These are phyloP conservation scores for Ophiostoma pallidulum DNA, from an alignment of 2,329 filamentous ascomycete genomes.

Conservation along the genomic window DNA sequence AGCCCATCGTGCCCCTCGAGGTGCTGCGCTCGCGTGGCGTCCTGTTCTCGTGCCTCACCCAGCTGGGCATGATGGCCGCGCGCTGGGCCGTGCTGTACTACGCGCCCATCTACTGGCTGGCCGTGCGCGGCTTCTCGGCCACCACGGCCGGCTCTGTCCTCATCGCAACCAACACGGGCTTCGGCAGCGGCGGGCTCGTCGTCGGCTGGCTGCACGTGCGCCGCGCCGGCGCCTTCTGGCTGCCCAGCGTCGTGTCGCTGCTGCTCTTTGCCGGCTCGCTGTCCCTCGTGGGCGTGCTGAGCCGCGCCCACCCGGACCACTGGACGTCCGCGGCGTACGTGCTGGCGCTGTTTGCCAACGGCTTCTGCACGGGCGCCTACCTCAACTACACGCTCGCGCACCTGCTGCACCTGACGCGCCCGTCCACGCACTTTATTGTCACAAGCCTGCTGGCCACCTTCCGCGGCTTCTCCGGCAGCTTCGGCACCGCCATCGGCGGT, in stretches of 20 bases:
- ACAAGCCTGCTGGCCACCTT: conserved; percentile 71
- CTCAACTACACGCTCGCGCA: conserved; percentile 79
- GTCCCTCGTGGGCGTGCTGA: conserved; percentile 43
- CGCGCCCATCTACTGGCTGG: conserved; percentile 68
- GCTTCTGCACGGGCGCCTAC: conserved; percentile 60
- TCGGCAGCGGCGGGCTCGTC: conserved; percentile 62
- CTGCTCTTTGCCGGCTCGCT: conserved; percentile 43
- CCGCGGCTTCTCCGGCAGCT: conserved; percentile 70
- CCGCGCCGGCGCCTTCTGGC: conserved; percentile 63
- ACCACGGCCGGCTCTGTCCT: conserved; percentile 65
- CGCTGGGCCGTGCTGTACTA: conserved; percentile 78
- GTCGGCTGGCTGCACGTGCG: conserved; percentile 70
- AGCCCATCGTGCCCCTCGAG: conserved; percentile 66
- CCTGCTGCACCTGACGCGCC: conserved; percentile 59
- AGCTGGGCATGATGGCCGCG: conserved; percentile 69
- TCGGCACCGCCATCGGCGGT: conserved; percentile 70
- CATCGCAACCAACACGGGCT: conserved; percentile 73
- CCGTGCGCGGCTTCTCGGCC: conserved; percentile 60
- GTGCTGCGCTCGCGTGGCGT: conserved; percentile 62
- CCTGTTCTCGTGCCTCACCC: conserved; percentile 62
- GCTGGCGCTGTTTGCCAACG: conserved; percentile 56
- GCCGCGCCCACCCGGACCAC: conserved; percentile 31
- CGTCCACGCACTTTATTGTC: conserved; percentile 62
- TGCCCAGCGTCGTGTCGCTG: conserved; percentile 51
- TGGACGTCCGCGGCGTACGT: conserved; percentile 50